Base-by-base conservation (phyloP, 768 basidiomycete species). In the Mycena crocata region DNA sequence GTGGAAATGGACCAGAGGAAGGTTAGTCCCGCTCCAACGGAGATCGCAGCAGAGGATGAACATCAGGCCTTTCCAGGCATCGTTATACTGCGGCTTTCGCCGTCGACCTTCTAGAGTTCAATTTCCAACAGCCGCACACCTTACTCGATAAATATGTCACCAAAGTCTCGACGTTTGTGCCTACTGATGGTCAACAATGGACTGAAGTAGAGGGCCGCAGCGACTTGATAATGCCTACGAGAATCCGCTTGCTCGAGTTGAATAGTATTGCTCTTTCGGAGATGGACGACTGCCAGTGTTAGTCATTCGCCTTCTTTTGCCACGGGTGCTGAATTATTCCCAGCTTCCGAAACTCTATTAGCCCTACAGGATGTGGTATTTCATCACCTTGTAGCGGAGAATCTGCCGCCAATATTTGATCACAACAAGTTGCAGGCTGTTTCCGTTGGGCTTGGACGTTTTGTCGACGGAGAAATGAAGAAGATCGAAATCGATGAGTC, bases 1-100 rank as follows among this genome's bases (percentile, higher is more conserved):
- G 15, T 59, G 64, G 62, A 32, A 49, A 49, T 69, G 68, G 68
- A 31, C 37, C 14, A 51, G 59, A 9, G 68, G 68, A 28, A 37
- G 68, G 68, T 69, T 3, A 5, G 56, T 35, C 15, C 7, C 28
- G 10, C 32, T 21, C n/a, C n/a, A n/a, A n/a, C 1, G 12, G 2
- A 28, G 15, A n/a, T 10, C 24, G 5, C 21, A 44, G 9, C 13
- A 15, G 5, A 35, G 17, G 2, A 10, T 13, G 28, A 10, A 21
- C 14, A 23, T 24, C 42, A 7, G 10, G 30, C 37, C 23, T 42
- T 32, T 57, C 17, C 30, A 69, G 68, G 34, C 59, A 69, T 35
- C 59, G 64, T 3, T 66, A 59, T 31, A 69, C 64, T 9, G 68
- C 57, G 4, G 28, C 55, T 6, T 54, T 60, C 14, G 17, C 66